A percentile compares a stretch with the other conserved stretches of the same genome.
These are phyloP conservation scores for Triangularia setosa DNA, from an alignment of 2,329 filamentous ascomycete species.

Conservation along the genomic window DNA sequence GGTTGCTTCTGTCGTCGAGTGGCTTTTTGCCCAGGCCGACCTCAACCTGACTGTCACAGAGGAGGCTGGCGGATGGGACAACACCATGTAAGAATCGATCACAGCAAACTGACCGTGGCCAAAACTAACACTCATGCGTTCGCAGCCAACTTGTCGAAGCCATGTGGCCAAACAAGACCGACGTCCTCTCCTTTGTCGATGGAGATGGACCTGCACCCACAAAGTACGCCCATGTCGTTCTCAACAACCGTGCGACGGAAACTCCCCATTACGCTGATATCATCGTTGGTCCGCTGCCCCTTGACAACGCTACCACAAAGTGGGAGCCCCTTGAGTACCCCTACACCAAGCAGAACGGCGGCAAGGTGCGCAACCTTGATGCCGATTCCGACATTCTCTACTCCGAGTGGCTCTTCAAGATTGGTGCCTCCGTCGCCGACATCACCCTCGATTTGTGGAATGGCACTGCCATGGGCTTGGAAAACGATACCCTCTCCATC, in stretches of 20 bases:
- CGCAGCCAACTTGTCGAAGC: constrained; percentile 5
- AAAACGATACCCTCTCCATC: constrained; percentile 40
- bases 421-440: constrained; percentile 36
- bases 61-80: constrained; percentile 36
- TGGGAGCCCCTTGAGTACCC: constrained; percentile 40
- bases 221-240: constrained; percentile 41
- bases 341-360: constrained; percentile 38
- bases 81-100: constrained; percentile 32
- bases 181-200: constrained; percentile 43
- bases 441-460: constrained; percentile 45
- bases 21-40: constrained; percentile 37
- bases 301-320: constrained; percentile 36
- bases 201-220: constrained; percentile 33
- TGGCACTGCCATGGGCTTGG: constrained; percentile 34
- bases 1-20: constrained; percentile 36
- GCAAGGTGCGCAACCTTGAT: constrained; percentile 39
- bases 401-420: constrained; percentile 33
- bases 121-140: background rate
- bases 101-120: background rate
- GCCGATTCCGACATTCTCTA: constrained; percentile 33
- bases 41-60: constrained; percentile 38
- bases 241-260: constrained; percentile 39
- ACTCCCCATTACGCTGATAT: constrained; percentile 41
- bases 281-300: constrained; percentile 47
- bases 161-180: constrained; percentile 45